Evolutionary conservation across 2,329 filamentous ascomycete species (phyloP), one percentile per base, ranked within the genome.

Genomic region (Aspergillus quadrilineatus): DNA sequence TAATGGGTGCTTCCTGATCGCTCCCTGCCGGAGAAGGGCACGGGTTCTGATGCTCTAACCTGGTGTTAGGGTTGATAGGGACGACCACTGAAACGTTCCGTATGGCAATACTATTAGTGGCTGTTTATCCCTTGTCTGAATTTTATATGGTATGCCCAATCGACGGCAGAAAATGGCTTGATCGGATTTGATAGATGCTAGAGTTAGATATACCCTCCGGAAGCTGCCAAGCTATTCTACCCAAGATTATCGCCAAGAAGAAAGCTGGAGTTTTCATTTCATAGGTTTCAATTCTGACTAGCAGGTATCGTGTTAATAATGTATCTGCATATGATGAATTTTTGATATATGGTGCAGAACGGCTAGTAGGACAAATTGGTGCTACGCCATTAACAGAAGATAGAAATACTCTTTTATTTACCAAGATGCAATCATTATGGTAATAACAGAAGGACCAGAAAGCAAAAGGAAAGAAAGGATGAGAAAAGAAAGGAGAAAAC

Each of bases 381-480:
- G 43, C 43, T 45, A 45, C 42, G 43, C 43, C 26, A 17, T 6
- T 17, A 36, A 47, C 30, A 47, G 15, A 47, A 46, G 44, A 26
- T 12, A 28, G 26, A 34, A 44, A 42, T 30, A 37, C 22, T 45
- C 41, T 49, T 53, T 57, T 48, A 53, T 41, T 53, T 50, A 44
- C 37, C 37, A 53, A 43, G 28, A 50, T 53, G 45, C 45, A 55
- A 55, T 45, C 48, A 54, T 57, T 45, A 42, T 15, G 37, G 41
- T 39, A 39, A 52, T 15, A 52, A 10, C 43, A 7, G 26, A 30
- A 12, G 6, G 39, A 30, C 51, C 10, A 3, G 22, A 22, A 29
- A 44, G 37, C 36, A 22, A 28, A 50, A 46, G 43, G 22, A 10
- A 34, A 48, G 14, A 41, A 39, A 48, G 22, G 22, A 22, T 22